Conservation (phyloP, 257 asterid species). For the Rhazya stricta region DNA sequence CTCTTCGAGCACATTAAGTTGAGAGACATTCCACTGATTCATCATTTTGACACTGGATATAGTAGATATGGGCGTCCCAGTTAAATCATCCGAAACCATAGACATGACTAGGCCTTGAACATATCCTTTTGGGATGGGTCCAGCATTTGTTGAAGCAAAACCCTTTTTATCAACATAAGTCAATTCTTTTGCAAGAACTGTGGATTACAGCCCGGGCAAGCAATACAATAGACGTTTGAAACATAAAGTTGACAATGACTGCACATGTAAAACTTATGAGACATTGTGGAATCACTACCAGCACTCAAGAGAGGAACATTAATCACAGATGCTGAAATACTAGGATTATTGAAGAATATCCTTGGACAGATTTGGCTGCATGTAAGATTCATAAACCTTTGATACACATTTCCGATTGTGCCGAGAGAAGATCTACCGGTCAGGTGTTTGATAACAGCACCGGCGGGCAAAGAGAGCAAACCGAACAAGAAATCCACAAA, state of each 20-base stretch:
- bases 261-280: too few relatives aligned
- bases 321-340: too few relatives aligned
- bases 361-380: background rate
- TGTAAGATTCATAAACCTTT: slow-evolving; percentile 10
- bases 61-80: slow-evolving; percentile 3
- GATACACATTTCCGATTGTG: slow-evolving; percentile 7
- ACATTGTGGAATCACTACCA: too few relatives aligned
- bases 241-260: too few relatives aligned
- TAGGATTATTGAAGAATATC: background rate
- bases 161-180: too few relatives aligned
- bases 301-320: too few relatives aligned
- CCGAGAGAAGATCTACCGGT: background rate
- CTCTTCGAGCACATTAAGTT: slow-evolving; percentile 2
- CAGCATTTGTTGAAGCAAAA: background rate
- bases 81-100: slow-evolving; percentile 14
- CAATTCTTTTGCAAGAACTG: too few relatives aligned
- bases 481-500: slow-evolving; percentile 14
- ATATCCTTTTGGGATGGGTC: background rate
- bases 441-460: background rate
- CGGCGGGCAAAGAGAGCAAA: slow-evolving; percentile 3
- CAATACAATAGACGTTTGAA: too few relatives aligned
- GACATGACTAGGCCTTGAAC: slow-evolving; percentile 2
- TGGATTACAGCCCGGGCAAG: too few relatives aligned
- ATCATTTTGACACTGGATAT: background rate
- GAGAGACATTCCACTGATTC: slow-evolving; percentile 5